Conservation (phyloP, 371 early-diverging fungal species). For the Mortierella sp. region DNA sequence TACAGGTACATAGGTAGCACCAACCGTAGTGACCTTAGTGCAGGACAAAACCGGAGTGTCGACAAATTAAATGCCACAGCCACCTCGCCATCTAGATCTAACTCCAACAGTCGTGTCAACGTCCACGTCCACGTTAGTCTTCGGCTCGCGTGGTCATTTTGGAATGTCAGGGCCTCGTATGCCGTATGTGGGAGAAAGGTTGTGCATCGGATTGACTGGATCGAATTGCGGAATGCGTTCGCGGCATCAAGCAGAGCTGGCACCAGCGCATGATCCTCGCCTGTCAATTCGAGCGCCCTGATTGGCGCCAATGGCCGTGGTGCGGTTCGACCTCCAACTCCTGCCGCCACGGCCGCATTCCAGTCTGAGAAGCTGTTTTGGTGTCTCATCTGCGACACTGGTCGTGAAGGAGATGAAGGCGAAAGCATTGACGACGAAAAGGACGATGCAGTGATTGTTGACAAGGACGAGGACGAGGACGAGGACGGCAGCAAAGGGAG, state of each 20-base stretch:
- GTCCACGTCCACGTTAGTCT: slow-evolving; percentile 37
- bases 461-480: too few relatives aligned
- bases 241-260: slow-evolving; percentile 34
- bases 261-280: slow-evolving; percentile 34
- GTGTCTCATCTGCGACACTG: too few relatives aligned
- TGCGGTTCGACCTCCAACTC: slow-evolving; percentile 2
- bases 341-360: too few relatives aligned
- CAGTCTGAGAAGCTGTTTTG: too few relatives aligned
- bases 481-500: not conserved
- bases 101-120: slow-evolving; percentile 14
- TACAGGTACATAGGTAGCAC: slow-evolving; percentile 40
- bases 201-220: slow-evolving; percentile 26
- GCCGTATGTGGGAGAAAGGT: slow-evolving; percentile 13
- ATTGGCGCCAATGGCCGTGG: slow-evolving; percentile 6
- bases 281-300: slow-evolving; percentile 33
- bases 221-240: slow-evolving; percentile 43
- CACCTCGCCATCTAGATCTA: slow-evolving; percentile 49
- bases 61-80: slow-evolving; percentile 33
- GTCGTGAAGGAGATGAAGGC: too few relatives aligned
- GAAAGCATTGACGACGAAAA: not conserved
- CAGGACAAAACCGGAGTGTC: slow-evolving; percentile 26
- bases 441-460: slow-evolving; percentile 1
- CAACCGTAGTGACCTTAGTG: slow-evolving; percentile 25
- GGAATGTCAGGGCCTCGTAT: slow-evolving; percentile 9
- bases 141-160: not conserved